These are phyloP conservation scores for Pyrrhoderma noxium DNA, from an alignment of 1,284 basidiomycete genomes.

Conservation along the genomic window DNA sequence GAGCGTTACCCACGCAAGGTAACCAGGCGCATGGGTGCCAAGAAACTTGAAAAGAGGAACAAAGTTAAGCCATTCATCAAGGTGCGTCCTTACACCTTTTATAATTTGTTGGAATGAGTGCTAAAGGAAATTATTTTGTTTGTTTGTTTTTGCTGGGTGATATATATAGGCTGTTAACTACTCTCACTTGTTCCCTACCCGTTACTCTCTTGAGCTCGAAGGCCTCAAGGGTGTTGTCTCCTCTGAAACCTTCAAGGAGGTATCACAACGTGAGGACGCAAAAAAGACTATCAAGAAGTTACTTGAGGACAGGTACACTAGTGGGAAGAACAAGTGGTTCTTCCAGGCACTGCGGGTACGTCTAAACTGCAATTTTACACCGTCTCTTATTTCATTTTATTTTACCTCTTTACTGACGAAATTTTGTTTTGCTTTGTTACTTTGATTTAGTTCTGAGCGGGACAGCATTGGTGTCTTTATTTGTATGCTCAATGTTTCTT, in stretches of 20 bases:
- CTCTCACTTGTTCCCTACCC: constrained; percentile 95
- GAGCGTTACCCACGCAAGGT: constrained; percentile 96
- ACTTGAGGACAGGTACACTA: constrained; percentile 86
- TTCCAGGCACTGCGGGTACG: constrained; percentile 74
- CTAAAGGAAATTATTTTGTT: background rate
- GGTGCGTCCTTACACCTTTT: constrained; percentile 41
- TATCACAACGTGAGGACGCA: constrained; percentile 83
- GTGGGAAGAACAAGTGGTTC: constrained; percentile 95
- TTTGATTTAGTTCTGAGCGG: constrained; percentile 16
- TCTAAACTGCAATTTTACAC: constrained; percentile 15
- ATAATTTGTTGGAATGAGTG: background rate
- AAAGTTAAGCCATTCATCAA: constrained; percentile 99
- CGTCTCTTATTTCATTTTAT: background rate
- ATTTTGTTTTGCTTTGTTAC: no score
- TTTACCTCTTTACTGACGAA: background rate
- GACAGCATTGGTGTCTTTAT: background rate
- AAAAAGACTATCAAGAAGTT: constrained; percentile 96
- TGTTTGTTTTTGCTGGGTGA: background rate
- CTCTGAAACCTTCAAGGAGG: constrained; percentile 92
- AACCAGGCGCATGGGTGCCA: constrained; percentile 92
- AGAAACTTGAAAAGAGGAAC: constrained; percentile 83
- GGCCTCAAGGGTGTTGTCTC: constrained; percentile 80
- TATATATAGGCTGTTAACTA: constrained; percentile 77
- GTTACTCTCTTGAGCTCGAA: constrained; percentile 93
- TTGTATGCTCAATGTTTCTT: no score